A percentile compares a stretch with the other conserved stretches of the same genome.
phyloP scores from a whole-genome alignment of 1,284 basidiomycete genomes.

The Athelia sp. region DNA sequence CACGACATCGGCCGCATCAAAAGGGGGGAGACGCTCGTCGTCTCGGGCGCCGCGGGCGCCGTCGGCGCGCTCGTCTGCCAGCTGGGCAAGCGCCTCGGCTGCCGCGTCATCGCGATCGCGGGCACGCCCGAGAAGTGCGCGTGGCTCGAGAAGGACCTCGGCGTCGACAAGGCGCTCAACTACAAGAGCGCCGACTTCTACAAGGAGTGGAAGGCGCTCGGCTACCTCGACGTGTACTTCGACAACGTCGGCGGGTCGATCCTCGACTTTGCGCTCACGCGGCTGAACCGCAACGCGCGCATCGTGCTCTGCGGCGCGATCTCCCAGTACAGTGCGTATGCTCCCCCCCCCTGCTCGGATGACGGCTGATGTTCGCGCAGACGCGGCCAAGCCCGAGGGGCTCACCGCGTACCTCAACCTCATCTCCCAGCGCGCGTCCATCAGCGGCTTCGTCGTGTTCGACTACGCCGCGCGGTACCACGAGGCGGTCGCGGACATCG shows the following conservation, averaged over 20 bases:
- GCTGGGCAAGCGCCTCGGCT: slow-evolving; percentile 69
- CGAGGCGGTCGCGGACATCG: slow-evolving; percentile 50
- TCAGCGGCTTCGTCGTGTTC: slow-evolving; percentile 84
- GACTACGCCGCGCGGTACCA: slow-evolving; percentile 61
- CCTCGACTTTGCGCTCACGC: slow-evolving; percentile 68
- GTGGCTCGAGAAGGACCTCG: slow-evolving; percentile 78
- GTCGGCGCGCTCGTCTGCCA: slow-evolving; percentile 75
- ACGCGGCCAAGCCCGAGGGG: slow-evolving; percentile 45
- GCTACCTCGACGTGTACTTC: slow-evolving; percentile 77
- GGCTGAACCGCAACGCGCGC: slow-evolving; percentile 73
- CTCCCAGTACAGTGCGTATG: slow-evolving; percentile 63
- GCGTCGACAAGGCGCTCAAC: slow-evolving; percentile 80
- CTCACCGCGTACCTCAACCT: slow-evolving; percentile 59
- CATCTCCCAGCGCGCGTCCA: slow-evolving; percentile 71
- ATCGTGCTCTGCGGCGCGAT: slow-evolving; percentile 84
- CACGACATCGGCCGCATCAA: slow-evolving; percentile 76
- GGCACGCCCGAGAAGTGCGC: slow-evolving; percentile 76
- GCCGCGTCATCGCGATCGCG: slow-evolving; percentile 75
- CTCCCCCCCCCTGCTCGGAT: slow-evolving; percentile 2
- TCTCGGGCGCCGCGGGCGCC: slow-evolving; percentile 88
- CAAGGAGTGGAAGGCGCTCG: slow-evolving; percentile 58
- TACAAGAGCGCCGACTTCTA: slow-evolving; percentile 80
- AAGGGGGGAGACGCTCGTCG: slow-evolving; percentile 77
- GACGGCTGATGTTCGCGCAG: slow-evolving; percentile 25
- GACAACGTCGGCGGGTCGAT: slow-evolving; percentile 89